phyloP scores from a whole-genome alignment of 2,329 filamentous ascomycete species.

The Diaporthe eres region DNA sequence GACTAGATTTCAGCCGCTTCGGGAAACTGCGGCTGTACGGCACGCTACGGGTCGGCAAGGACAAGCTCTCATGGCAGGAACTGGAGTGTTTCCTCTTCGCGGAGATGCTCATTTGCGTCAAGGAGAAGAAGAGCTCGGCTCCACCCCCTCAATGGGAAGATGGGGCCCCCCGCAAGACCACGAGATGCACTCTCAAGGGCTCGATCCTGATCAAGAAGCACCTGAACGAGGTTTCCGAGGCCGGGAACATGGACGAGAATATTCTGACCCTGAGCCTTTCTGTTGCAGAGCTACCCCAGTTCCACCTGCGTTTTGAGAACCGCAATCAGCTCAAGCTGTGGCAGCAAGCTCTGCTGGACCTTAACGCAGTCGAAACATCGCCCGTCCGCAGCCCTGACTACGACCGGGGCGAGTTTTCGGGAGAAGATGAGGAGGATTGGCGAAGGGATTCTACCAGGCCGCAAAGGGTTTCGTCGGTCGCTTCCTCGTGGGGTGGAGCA shows the following conservation, averaged over 20 bases:
- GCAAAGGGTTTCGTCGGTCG: conserved; percentile 84
- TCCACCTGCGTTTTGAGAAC: conserved; percentile 91
- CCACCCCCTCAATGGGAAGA: conserved; percentile 75
- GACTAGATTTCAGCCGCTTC: conserved; percentile 91
- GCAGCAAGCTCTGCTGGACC: conserved; percentile 88
- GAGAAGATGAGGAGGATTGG: conserved; percentile 91
- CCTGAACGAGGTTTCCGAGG: conserved; percentile 87
- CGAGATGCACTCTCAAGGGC: conserved; percentile 91
- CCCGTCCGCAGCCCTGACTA: conserved; percentile 80
- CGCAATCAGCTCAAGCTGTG: conserved; percentile 88
- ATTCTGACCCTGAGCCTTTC: conserved; percentile 91
- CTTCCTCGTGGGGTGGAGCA: conserved; percentile 84
- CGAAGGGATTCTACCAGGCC: conserved; percentile 68
- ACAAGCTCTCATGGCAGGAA: conserved; percentile 97
- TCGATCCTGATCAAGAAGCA: conserved; percentile 99
- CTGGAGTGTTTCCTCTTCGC: conserved; percentile 96
- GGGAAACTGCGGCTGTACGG: conserved; percentile 93
- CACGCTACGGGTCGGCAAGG: conserved; percentile 93
- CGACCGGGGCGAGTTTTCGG: conserved; percentile 82
- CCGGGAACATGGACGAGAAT: conserved; percentile 79
- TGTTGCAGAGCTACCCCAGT: conserved; percentile 91
- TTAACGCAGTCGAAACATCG: conserved; percentile 79
- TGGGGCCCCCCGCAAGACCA: conserved; percentile 71
- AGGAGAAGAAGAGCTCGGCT: conserved; percentile 85
- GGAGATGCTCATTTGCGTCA: conserved; percentile 99